Evolutionary conservation across 2,329 filamentous ascomycete species (phyloP).

Genomic region (Nemania sp.): DNA sequence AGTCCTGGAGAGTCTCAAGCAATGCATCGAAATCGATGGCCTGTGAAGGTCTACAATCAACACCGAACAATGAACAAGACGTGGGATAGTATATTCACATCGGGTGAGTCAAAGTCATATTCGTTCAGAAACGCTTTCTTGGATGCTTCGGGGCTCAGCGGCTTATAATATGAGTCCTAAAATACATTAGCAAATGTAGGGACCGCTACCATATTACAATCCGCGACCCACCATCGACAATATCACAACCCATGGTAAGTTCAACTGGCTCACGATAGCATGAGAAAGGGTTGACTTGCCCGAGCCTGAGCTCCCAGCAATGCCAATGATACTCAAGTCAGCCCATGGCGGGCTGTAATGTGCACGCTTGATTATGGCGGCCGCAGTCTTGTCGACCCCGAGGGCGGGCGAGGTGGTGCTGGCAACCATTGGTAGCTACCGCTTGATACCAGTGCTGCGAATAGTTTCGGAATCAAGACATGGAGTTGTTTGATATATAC

Average conservation of each 20-base stretch:
- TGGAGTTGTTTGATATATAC: constrained; percentile 11
- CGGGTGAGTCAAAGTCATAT: constrained; percentile 93
- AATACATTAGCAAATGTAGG: constrained; percentile 28
- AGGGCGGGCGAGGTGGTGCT: constrained; percentile 35
- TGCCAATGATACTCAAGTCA: constrained; percentile 93
- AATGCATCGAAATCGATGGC: constrained; percentile 94
- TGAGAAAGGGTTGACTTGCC: constrained; percentile 93
- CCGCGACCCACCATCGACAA: constrained; percentile 77
- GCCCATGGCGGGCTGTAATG: constrained; percentile 96
- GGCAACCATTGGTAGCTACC: constrained; percentile 36
- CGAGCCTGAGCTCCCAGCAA: constrained; percentile 93
- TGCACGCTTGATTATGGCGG: constrained; percentile 60
- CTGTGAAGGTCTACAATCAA: constrained; percentile 41
- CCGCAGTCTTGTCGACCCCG: constrained; percentile 40
- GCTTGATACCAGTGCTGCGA: constrained; percentile 14
- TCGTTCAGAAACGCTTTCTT: constrained; percentile 84
- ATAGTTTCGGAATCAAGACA: constrained; percentile 21
- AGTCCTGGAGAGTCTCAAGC: constrained; percentile 75
- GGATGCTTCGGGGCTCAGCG: constrained; percentile 77
- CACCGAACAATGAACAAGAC: constrained; percentile 15
- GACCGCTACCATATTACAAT: constrained; percentile 22
- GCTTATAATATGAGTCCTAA: constrained; percentile 97
- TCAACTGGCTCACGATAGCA: constrained; percentile 86
- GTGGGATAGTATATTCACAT: constrained; percentile 49
- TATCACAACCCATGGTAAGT: constrained; percentile 97